Base-by-base conservation (phyloP, 192 early-diverging fungal genomes). In the Chytriomyces hyalinus region DNA sequence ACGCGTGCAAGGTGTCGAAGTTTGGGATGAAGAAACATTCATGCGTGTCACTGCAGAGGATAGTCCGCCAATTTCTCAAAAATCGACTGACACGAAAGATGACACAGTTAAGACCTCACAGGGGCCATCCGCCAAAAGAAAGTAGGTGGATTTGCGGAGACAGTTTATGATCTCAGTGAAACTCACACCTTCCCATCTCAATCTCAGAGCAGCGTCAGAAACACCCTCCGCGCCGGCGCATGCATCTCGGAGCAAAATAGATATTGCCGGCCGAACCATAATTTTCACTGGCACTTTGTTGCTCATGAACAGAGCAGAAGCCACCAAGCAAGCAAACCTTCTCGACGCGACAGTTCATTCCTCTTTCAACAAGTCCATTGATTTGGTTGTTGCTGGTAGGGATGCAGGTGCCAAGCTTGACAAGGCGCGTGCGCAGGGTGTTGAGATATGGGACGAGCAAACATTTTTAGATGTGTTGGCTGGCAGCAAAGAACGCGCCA, bases 371-470 rank as follows among this genome's bases (percentile, higher is more conserved):
- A 24, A 64, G 24, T 20, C 62, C n/a, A 20, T 10, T 24, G 36
- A 20, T 64, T 36, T 64, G 20, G 62, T 64, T 26, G 62, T 64
- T 64, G 62, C 62, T 11, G 62, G 62, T 26, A 28, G 22, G 24
- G 62, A 64, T 20, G 62, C 62, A 28, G 62, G 62, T 63, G 62
- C 5, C 62, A 63, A 63, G 62, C 22, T 63, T 11, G 62, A 63
- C 24, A 63, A 63, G 24, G 62, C 62, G 10, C 11, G 22, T 36
- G 62, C 20, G 9, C 17, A 63, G 11, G 62, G 62, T 63, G 36
- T 63, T 24, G 62, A 63, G 36, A 63, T 63, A 20, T 63, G 62
- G 62, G 11, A 13, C 22, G 62, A 63, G 22, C 62, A 63, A 24
- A 24, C 10, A 63, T 63, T 63, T 63, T 20, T 63, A 2, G 62